A percentile compares a stretch with the other conserved stretches of the same genome.
phyloP scores from a whole-genome alignment of 1,284 basidiomycete species.

The Sporisorium graminicola region DNA sequence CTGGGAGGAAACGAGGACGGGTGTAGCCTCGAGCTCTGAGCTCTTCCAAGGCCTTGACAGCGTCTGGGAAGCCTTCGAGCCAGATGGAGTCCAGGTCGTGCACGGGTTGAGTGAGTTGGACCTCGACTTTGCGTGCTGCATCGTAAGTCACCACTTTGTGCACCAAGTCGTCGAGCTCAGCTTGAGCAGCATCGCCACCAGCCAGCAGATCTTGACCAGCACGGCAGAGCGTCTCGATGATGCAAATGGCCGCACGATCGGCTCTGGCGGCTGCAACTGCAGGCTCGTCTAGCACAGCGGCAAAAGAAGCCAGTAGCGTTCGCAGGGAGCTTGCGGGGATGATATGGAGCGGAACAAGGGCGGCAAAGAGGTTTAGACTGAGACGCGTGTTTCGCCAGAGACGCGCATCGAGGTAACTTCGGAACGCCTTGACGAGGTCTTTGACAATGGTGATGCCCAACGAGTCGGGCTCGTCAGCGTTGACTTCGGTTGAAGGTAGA shows the following conservation, averaged over 20 bases:
- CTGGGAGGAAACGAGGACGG: slow-evolving; percentile 56
- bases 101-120: slow-evolving; percentile 54
- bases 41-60: slow-evolving; percentile 54
- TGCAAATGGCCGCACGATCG: slow-evolving; percentile 85
- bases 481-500: neutral
- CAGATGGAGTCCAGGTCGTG: slow-evolving; percentile 43
- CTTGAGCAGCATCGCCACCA: slow-evolving; percentile 19
- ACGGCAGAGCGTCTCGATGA: slow-evolving; percentile 80
- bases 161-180: slow-evolving; percentile 62
- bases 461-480: slow-evolving; percentile 19
- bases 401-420: slow-evolving; percentile 61
- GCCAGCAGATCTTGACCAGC: slow-evolving; percentile 58
- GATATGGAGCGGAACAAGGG: slow-evolving; percentile 74
- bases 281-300: slow-evolving; percentile 87
- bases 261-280: slow-evolving; percentile 87
- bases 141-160: slow-evolving; percentile 55
- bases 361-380: slow-evolving; percentile 60
- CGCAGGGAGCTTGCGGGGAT: slow-evolving; percentile 82
- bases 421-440: slow-evolving; percentile 64
- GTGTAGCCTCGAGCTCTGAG: slow-evolving; percentile 46
- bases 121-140: slow-evolving; percentile 50
- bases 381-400: slow-evolving; percentile 67
- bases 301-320: slow-evolving; percentile 82
- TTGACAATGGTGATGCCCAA: slow-evolving; percentile 59
- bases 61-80: slow-evolving; percentile 62